A percentile compares a stretch with the other conserved stretches of the same genome.
Evolutionary conservation across 129 eudicot genomes (phyloP).

Genomic region (Centrapalus pauciflorus): DNA sequence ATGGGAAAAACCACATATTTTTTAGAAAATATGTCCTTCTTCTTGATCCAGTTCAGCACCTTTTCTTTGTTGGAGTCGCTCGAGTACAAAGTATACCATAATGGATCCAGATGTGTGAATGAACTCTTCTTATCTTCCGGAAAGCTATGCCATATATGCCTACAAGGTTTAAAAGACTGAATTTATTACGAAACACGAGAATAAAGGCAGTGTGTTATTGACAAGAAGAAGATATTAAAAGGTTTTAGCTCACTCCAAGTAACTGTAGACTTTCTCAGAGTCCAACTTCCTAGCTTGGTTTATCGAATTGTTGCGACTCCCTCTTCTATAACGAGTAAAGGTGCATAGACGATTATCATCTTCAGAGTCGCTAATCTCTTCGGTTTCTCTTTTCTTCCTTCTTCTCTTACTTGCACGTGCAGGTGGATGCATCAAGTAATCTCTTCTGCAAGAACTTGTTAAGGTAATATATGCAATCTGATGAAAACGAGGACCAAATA

Average conservation of each 20-base stretch:
- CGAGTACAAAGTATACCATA: slow-evolving; percentile 54
- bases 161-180: slow-evolving; percentile 8
- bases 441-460: slow-evolving; percentile 10
- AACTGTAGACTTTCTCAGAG: slow-evolving; percentile 28
- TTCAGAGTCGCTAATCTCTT: slow-evolving; percentile 26
- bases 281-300: slow-evolving; percentile 33
- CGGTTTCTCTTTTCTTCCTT: slow-evolving; percentile 18
- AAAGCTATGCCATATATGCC: slow-evolving; percentile 53
- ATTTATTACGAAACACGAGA: slow-evolving; percentile 4
- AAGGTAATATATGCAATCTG: slow-evolving; percentile 1
- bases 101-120: slow-evolving; percentile 44
- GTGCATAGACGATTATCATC: slow-evolving; percentile 2
- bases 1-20: slow-evolving; percentile 72
- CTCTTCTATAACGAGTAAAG: slow-evolving; percentile 19
- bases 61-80: slow-evolving; percentile 19
- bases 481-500: not conserved
- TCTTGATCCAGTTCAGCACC: slow-evolving; percentile 59
- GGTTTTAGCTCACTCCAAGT: slow-evolving; percentile 52
- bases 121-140: slow-evolving; percentile 47
- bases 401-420: slow-evolving; percentile 5
- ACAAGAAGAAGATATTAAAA: not conserved
- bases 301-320: not conserved
- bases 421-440: slow-evolving; percentile 14
- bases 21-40: slow-evolving; percentile 48
- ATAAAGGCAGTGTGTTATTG: not conserved